These are phyloP conservation scores for Alternaria sp. DNA, from an alignment of 2,329 filamentous ascomycete species.

Conservation along the genomic window DNA sequence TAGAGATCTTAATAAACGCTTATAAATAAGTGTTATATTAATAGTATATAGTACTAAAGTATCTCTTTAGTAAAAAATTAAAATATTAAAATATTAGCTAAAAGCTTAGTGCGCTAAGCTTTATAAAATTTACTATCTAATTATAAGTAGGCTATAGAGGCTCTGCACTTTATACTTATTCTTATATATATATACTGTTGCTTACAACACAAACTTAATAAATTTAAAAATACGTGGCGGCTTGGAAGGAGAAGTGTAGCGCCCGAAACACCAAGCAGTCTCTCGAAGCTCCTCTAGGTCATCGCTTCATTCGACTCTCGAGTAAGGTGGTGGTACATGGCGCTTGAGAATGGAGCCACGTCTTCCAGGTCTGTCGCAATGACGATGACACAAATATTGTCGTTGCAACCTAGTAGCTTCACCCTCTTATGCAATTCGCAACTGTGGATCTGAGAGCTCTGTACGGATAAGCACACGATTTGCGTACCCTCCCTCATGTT, in stretches of 20 bases:
- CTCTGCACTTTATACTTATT: too few species aligned
- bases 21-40: too few species aligned
- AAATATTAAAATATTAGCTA: too few species aligned
- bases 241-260: not conserved
- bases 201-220: too few species aligned
- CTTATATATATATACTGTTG: too few species aligned
- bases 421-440: not conserved
- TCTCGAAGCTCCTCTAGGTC: not conserved
- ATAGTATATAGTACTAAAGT: too few species aligned
- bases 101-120: too few species aligned
- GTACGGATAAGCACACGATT: not conserved
- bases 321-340: not conserved
- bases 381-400: not conserved
- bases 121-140: too few species aligned
- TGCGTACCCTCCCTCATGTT: not conserved
- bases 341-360: not conserved
- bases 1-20: too few species aligned
- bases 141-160: too few species aligned
- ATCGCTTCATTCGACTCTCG: not conserved
- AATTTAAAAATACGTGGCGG: not conserved
- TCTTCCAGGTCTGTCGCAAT: not conserved
- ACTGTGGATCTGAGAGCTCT: not conserved
- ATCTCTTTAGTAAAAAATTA: too few species aligned
- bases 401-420: not conserved
- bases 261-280: not conserved